phyloP scores from a whole-genome alignment of 345 rosid genomes.

The Luvunga scandens region DNA sequence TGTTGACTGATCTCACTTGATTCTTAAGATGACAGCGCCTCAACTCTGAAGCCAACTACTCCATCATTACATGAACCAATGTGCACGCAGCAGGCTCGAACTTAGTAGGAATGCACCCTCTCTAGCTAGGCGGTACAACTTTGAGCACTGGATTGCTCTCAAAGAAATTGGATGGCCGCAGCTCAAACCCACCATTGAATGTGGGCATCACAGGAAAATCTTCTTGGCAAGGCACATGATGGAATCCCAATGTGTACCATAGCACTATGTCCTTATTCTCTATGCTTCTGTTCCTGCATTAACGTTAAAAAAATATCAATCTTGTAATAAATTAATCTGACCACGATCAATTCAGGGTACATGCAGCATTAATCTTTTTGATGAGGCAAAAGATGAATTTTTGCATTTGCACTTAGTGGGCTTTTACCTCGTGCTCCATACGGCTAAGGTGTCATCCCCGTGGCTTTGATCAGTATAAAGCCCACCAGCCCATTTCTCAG shows the following conservation, averaged over 20 bases:
- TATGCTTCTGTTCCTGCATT: constrained; percentile 37
- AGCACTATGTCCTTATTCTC: constrained; percentile 54
- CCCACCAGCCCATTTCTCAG: constrained; percentile 50
- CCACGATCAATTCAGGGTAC: no score
- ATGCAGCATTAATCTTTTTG: no score
- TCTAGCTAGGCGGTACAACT: constrained; percentile 21
- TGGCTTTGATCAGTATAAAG: constrained; percentile 31
- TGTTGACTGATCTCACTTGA: not conserved
- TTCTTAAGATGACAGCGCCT: not conserved
- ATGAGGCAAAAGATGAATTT: no score
- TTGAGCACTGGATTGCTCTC: constrained; percentile 51
- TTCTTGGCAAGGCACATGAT: constrained; percentile 56
- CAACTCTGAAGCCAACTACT: not conserved
- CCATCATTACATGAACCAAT: not conserved
- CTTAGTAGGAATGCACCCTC: not conserved
- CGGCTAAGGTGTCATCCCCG: constrained; percentile 36
- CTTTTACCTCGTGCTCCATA: constrained; percentile 36
- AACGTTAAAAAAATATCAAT: not conserved
- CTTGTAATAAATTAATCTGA: not conserved
- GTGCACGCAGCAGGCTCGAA: not conserved
- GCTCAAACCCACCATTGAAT: constrained; percentile 42
- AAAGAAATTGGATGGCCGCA: constrained; percentile 52
- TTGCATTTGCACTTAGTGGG: not conserved
- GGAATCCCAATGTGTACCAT: constrained; percentile 49
- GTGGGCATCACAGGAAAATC: constrained; percentile 62